Evolutionary conservation across 1,284 basidiomycete species (phyloP).

Genomic region (Melampsora larici-populina): DNA sequence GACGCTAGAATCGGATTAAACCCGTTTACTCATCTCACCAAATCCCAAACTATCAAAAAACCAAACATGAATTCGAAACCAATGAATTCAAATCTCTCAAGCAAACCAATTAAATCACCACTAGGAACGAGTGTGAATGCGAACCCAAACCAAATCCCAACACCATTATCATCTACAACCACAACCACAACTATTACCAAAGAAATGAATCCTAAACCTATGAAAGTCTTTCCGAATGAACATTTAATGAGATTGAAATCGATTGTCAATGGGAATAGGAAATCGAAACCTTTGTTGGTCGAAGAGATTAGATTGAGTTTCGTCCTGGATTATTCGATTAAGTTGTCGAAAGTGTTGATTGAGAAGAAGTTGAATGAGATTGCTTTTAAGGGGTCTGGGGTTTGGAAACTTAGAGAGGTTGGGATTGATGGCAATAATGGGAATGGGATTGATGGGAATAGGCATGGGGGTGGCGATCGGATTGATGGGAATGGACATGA

Average conservation of each 20-base stretch:
- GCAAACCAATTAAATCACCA: background rate
- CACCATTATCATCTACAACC: background rate
- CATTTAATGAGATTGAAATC: slow-evolving; percentile 15
- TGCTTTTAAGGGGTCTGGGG: slow-evolving; percentile 12
- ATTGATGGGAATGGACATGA: too few relatives aligned
- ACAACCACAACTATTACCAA: background rate
- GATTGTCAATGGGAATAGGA: slow-evolving; percentile 18
- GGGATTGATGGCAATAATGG: background rate
- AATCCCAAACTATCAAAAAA: slow-evolving; percentile 10
- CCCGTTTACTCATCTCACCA: slow-evolving; percentile 30
- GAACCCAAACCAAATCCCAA: background rate
- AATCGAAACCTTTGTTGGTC: slow-evolving; percentile 22
- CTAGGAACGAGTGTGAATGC: background rate
- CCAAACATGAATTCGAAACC: background rate
- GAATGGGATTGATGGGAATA: too few relatives aligned
- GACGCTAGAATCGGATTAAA: slow-evolving; percentile 34
- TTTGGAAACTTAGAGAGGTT: slow-evolving; percentile 24
- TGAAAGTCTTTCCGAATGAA: slow-evolving; percentile 4
- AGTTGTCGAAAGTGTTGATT: slow-evolving; percentile 31
- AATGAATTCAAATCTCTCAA: background rate
- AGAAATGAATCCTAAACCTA: background rate
- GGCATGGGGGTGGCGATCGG: too few relatives aligned
- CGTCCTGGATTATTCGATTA: background rate
- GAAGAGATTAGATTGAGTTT: slow-evolving; percentile 31
- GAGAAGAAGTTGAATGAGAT: slow-evolving; percentile 20